Evolutionary conservation across 2,329 filamentous ascomycete species (phyloP).

Genomic region (Monilinia polystroma): DNA sequence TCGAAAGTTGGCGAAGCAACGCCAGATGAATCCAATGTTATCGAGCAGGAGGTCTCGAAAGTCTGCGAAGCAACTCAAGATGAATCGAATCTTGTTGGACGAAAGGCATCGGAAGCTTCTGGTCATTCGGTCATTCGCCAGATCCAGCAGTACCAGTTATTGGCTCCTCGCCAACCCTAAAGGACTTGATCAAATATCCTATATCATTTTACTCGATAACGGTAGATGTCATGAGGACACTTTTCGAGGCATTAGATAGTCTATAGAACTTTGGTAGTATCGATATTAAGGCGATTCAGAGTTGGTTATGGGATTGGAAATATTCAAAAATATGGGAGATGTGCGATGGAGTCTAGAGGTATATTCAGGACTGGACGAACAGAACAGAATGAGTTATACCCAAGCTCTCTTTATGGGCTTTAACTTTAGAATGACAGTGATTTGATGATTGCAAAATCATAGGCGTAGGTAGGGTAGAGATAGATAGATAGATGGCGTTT

Average conservation of each 20-base stretch:
- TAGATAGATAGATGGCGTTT: background rate
- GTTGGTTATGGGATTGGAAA: background rate
- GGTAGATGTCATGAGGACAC: background rate
- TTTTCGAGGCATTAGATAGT: background rate
- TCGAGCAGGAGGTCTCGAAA: no score
- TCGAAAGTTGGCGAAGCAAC: background rate
- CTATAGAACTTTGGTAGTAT: background rate
- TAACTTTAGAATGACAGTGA: background rate
- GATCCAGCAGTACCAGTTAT: conserved; percentile 7
- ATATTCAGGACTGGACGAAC: background rate
- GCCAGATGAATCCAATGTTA: no score
- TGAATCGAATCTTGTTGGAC: background rate
- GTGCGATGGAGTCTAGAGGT: no score
- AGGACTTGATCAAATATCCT: background rate
- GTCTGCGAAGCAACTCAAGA: background rate
- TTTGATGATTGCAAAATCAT: background rate
- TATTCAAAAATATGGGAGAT: background rate
- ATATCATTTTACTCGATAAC: background rate
- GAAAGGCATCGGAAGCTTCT: background rate
- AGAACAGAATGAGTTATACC: background rate
- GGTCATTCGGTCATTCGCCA: background rate
- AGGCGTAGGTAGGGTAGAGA: no score
- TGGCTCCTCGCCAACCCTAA: conserved; percentile 5
- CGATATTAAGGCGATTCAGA: no score
- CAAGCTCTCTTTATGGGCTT: background rate